Evolutionary conservation across 768 basidiomycete genomes (phyloP), one percentile per base, ranked within the genome.

Genomic region (Cystoderma amianthinum): DNA sequence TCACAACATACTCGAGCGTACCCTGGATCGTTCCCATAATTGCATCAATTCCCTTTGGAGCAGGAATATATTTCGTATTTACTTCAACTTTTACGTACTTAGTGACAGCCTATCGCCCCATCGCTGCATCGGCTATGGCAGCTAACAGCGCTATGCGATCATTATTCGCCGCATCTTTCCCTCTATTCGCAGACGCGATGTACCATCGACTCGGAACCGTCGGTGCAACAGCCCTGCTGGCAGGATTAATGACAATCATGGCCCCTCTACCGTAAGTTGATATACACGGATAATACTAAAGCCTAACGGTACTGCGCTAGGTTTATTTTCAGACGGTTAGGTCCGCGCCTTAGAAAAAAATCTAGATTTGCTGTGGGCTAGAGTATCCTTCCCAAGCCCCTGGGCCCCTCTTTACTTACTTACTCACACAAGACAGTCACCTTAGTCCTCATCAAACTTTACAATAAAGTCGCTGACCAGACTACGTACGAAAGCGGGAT

Each of bases 51-150:
- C 82, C 82, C 1, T 86, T 85, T 50, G 85, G 85, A 2, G 46
- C 64, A 1, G 78, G 80, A 2, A 62, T 72, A 1, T 85, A 81
- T 51, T 85, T 76, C 47, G 76, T 79, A 32, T 90, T 83, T 61
- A 79, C 80, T 1, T 74, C 75, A 5, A 77, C 76, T 3, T 85
- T 85, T 60, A 82, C 76, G 3, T 85, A 85, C 59, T 68, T 85
- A 41, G 78, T 85, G 44, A 80, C 80, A 34, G 69, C 76, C 1
- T 85, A 85, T 56, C 65, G 74, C 16, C 76, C 81, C 9, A 80
- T 82, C 52, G 74, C 70, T 7, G 80, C 81, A 1, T 80, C 78
- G 32, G 82, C 81, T 4, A 74, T 85, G 61, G 82, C 80, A 3
- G 63, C 80, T 16, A 83, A 82, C 43, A 77, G 78, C 39, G 73